Evolutionary conservation across 2,329 filamentous ascomycete species (phyloP), one percentile per base, ranked within the genome.

Genomic region (Alternaria ethzedia): DNA sequence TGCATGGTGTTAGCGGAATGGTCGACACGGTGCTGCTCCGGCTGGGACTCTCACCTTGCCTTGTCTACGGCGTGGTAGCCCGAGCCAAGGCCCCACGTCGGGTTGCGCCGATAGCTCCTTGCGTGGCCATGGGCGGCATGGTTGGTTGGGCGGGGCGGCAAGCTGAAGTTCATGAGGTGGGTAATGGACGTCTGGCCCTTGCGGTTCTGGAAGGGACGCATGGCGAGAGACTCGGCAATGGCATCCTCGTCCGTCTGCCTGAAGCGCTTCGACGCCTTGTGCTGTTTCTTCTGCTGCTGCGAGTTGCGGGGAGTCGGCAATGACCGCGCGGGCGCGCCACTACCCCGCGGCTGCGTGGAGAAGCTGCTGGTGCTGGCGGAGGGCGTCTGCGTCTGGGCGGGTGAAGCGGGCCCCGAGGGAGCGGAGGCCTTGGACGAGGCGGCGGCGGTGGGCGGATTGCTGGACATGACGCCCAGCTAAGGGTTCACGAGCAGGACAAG

Each of bases 161-260:
- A 84, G 47, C 91, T 89, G 81, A 97, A 97, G 83, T 95, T 95
- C 86, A 99, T 92, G 61, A 99, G 83, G 81, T 99, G 96, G 44
- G 96, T 98, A 78, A 99, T 99, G 75, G 93, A 97, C 57, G 94
- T 97, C 81, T 97, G 95, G 57, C 96, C 96, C 74, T 96, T 93
- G 63, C 96, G 90, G 73, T 89, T 89, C 71, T 83, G 89, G 64
- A 87, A 85, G 57, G 87, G 87, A 78, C 82, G 86, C 86, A 89
- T 90, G 81, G 85, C 86, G 81, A 85, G 85, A 71, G 87, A 85
- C 83, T 97, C 94, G 69, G 89, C 93, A 87, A 96, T 90, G 73
- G 88, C 89, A 87, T 97, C 94, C 83, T 97, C 94, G 83, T 94
- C 90, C 78, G 91, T 87, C 70, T 91, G 83, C 60, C 87, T 85